Conservation (phyloP, 345 rosid genomes). For the Mallotus nudiflorus region DNA sequence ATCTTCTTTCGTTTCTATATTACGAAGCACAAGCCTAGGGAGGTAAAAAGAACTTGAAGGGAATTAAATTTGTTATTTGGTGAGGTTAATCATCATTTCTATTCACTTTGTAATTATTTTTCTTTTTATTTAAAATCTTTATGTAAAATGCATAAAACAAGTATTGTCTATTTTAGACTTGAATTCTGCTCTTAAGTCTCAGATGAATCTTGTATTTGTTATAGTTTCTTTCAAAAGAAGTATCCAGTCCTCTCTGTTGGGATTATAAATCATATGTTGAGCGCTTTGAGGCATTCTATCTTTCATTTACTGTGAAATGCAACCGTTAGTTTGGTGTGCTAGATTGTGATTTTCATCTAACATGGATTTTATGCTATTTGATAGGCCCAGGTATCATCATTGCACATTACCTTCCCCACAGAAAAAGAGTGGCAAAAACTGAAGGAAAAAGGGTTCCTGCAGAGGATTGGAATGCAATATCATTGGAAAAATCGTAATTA, state of each 20-base stretch:
- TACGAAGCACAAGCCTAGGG: neutral
- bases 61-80: neutral
- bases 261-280: neutral
- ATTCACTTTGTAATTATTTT: neutral
- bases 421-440: slow-evolving; percentile 73
- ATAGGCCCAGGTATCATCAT: slow-evolving; percentile 79
- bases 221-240: neutral
- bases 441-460: slow-evolving; percentile 70
- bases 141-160: slow-evolving; percentile 1
- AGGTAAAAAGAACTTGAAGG: neutral
- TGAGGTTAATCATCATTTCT: neutral
- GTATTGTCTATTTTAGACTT: too few species aligned
- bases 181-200: too few species aligned
- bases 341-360: slow-evolving; percentile 13
- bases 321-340: slow-evolving; percentile 1
- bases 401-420: slow-evolving; percentile 83
- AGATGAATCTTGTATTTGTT: neutral
- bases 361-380: slow-evolving; percentile 15
- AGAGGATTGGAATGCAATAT: slow-evolving; percentile 92
- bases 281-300: neutral
- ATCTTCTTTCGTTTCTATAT: too few species aligned
- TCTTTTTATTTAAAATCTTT: neutral
- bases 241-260: neutral
- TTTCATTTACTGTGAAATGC: neutral
- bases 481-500: slow-evolving; percentile 92